Conservation (phyloP, 2,329 filamentous ascomycete genomes). For the Arthrobotrys entomopaga region DNA sequence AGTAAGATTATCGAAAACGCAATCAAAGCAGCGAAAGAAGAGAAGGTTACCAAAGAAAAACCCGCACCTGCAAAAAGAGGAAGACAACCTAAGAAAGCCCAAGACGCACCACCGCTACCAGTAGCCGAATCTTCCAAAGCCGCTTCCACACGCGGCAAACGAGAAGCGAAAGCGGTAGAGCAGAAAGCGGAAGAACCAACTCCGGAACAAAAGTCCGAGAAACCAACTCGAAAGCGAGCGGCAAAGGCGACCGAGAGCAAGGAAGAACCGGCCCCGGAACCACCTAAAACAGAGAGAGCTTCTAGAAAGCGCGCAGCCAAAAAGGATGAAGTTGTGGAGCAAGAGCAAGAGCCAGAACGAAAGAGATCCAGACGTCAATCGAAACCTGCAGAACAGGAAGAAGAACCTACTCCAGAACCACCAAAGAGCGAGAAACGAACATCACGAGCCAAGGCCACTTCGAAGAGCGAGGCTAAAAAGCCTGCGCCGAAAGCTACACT, state of each 20-base stretch:
- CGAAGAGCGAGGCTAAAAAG: conserved; percentile 16
- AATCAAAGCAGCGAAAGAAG: conserved; percentile 54
- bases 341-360: conserved; percentile 1
- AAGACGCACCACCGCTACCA: conserved; percentile 17
- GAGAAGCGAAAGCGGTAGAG: neutral
- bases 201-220: conserved; percentile 36
- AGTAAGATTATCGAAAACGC: conserved; percentile 46
- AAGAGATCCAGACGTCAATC: conserved; percentile 13
- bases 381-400: conserved; percentile 14
- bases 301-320: conserved; percentile 23
- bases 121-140: conserved; percentile 10
- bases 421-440: conserved; percentile 29
- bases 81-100: conserved; percentile 19
- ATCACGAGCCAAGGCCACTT: conserved; percentile 20
- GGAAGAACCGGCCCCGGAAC: conserved; percentile 36
- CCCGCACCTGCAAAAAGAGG: conserved; percentile 27
- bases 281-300: conserved; percentile 59
- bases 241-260: conserved; percentile 19
- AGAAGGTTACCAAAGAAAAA: conserved; percentile 24
- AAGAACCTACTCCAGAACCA: conserved; percentile 19
- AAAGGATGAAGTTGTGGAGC: conserved; percentile 11
- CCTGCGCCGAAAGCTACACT: conserved; percentile 5
- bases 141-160: conserved; percentile 11
- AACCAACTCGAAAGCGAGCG: conserved; percentile 32
- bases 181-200: conserved; percentile 42